Base-by-base conservation (phyloP, 768 basidiomycete species). In the Udeniomyces megalosporus region DNA sequence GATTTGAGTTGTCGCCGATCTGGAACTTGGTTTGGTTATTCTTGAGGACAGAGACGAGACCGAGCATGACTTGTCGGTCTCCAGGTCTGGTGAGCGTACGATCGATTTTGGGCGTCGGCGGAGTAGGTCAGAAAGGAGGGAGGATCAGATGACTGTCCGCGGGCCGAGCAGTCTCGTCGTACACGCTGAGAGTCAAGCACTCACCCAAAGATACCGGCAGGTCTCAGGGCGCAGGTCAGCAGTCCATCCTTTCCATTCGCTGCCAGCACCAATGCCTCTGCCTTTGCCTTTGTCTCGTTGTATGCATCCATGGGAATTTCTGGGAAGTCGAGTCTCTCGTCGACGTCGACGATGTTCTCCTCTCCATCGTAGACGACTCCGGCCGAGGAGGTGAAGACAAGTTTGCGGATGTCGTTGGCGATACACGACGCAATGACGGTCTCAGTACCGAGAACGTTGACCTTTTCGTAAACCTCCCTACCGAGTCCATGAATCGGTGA, bases 191-290 rank as follows among this genome's bases (percentile, higher is more conserved):
- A 35, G 4, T 8, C 12, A 2, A 47, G 12, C 32, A 73, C 83
- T 56, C 66, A 88, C 90, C 95, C 95, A 69, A 96, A 97, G 68
- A 97, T 95, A 2, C 93, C 91, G 20, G 92, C 84, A 1, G 93
- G 93, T 44, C 95, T 78, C 47, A 97, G 75, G 15, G 91, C 86
- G 50, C 92, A 88, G 1, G 95, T 97, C 66, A 87, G 74, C 6
- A 97, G 77, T 15, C 86, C 88, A 24, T 80, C 81, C 68, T 84
- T 81, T 4, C 86, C 88, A 68, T 96, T 99, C 15, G 95, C 87
- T 31, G 78, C 82, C 2, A 99, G 76, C 8, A 96, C 84, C 42
- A 86, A 76, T 38, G 80, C 77, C 73, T 97, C 93, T 0, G 86
- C 92, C 71, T 85, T 80, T 14, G 85, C 86, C 74, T 99, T 99